Base-by-base conservation (phyloP, 1,139 yeast species). In the Tardiomyces depauwii region DNA sequence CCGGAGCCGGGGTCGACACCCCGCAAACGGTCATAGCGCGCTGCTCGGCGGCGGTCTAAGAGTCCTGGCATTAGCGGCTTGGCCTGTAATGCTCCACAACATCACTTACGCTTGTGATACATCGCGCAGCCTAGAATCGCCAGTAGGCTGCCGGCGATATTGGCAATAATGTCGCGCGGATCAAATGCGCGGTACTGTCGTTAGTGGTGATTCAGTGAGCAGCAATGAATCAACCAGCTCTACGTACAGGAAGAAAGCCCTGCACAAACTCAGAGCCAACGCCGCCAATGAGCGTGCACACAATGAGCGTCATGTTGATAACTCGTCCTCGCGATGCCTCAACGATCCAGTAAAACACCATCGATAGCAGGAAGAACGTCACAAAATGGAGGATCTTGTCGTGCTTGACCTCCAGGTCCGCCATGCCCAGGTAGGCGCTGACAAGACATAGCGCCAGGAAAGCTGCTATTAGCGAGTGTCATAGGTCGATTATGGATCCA, bases 251-350 rank as follows among this genome's bases (percentile, higher is more conserved):
- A 13, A 61, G 50, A 38, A 62, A 46, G 12, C 57, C 53, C 53
- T 77, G 83, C 4, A 70, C 56, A 41, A 76, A 60, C 58, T 79
- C 85, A 63, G 79, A 79, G 6, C 70, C 66, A 14, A 77, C 60
- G 27, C 78, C 67, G 2, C 72, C 78, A 1, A 68, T 61, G 2
- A 67, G 46, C 3, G 78, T 68, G 54, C 80, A 74, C 18, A 67
- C 65, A 1, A 66, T 47, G 16, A 73, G 55, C 1, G 83, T 74
- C 41, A 73, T 49, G 43, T 65, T 63, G 33, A 74, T 60, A 11
- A 67, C 59, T 48, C 71, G 66, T 50, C 71, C 60, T 9, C 72
- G 55, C 6, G 66, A 54, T 3, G 67, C 53, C 66, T 77, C 78
- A 45, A 78, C 64, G 9, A 77, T 59, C 67, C 77, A 76, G 66